Evolutionary conservation across 345 rosid genomes (phyloP), one percentile per base, ranked within the genome.

Genomic region (Eucalyptus pauciflora): DNA sequence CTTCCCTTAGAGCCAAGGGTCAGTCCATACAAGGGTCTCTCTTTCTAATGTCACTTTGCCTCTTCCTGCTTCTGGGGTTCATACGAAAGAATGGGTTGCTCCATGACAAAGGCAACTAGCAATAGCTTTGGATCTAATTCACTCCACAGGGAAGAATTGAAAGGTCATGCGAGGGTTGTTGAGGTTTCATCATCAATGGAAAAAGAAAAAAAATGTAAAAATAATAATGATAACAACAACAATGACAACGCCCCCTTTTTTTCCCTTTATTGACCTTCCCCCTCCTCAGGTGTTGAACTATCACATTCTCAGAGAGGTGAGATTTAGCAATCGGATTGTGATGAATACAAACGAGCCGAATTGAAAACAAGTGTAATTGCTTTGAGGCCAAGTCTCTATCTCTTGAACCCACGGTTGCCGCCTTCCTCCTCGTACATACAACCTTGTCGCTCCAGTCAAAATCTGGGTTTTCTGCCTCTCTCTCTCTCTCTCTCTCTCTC

Each of bases 291-390:
- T 24, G 94, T 92, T 94, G 88, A 91, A 86, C 92, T 41, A 92
- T 92, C 94, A 4, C 89, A 67, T 4, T 93, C 93, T 20, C 8
- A n/a, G 94, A 92, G 89, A 92, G 88, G 79, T 4, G 89, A 29
- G 89, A 15, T 45, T 11, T 27, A 91, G 91, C 94, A 86, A 91
- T 92, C 91, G 52, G 60, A 43, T 41, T 49, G 45, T 4, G 85
- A 50, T 31, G 62, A 86, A 18, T 86, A 10, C 56, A n/a, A 76
- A 76, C 85, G 48, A 20, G 85, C 48, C 85, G 85, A 76, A 41
- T 76, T 76, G 22, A 41, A 76, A 76, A 76, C 15, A 11, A 45
- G 12, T 76, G 85, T 20, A 41, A 41, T 20, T 76, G 85, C 85
- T 37, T 76, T 41, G 27, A 20, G 85, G 15, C 85, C 85, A 76